Percentiles rank a stretch among this genome's conserved stretches.
Conservation (phyloP, 2,329 filamentous ascomycete genomes). For the Hypoxylon sp. region DNA sequence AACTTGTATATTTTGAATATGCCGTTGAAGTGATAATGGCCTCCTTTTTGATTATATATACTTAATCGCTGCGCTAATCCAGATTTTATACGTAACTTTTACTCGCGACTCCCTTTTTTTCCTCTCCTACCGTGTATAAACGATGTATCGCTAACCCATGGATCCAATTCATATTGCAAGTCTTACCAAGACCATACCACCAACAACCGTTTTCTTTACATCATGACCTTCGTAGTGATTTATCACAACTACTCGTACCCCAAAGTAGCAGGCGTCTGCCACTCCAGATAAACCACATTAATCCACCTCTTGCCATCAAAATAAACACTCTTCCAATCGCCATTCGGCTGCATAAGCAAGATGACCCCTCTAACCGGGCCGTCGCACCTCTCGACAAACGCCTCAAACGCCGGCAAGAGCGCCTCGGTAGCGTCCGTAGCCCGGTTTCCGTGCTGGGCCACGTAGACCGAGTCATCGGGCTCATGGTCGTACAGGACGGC, state of each 20-base stretch:
- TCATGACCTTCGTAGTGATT: too few relatives aligned
- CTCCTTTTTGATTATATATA: too few relatives aligned
- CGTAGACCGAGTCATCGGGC: slow-evolving; percentile 19
- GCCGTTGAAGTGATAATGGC: too few relatives aligned
- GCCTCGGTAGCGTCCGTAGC: slow-evolving; percentile 21
- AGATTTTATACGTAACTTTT: too few relatives aligned
- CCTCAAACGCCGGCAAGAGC: slow-evolving; percentile 26
- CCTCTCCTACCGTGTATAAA: too few relatives aligned
- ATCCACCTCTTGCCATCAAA: slow-evolving; percentile 37
- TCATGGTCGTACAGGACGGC: slow-evolving; percentile 7
- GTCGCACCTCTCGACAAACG: slow-evolving; percentile 6
- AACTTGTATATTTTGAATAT: too few relatives aligned
- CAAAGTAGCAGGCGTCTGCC: slow-evolving; percentile 35
- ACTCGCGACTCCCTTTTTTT: too few relatives aligned
- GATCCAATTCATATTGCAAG: too few relatives aligned
- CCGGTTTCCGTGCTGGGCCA: slow-evolving; percentile 13
- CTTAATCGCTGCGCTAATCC: too few relatives aligned
- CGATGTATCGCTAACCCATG: too few relatives aligned
- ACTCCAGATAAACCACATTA: slow-evolving; percentile 38
- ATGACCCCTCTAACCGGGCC: slow-evolving; percentile 20
- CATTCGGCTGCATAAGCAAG: slow-evolving; percentile 25
- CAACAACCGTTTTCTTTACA: too few relatives aligned
- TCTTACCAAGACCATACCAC: too few relatives aligned
- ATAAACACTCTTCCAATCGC: slow-evolving; percentile 33
- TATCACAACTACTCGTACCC: slow-evolving; percentile 5